phyloP scores from a whole-genome alignment of 495 filamentous ascomycete genomes.

The Evernia prunastri region DNA sequence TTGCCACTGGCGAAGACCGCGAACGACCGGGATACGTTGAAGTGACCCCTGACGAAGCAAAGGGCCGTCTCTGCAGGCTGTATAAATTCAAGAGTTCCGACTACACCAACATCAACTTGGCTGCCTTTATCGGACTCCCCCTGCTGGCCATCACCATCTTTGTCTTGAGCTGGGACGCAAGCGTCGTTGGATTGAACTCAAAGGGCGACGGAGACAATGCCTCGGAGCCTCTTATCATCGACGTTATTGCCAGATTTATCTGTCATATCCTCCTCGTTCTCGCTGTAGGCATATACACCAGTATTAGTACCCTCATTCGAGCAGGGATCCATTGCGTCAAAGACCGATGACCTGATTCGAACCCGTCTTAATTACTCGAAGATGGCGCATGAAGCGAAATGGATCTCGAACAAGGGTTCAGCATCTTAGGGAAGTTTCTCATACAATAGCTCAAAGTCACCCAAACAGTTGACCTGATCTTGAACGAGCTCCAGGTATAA shows the following conservation, averaged over 20 bases:
- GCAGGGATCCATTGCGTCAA: background rate
- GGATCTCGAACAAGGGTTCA: background rate
- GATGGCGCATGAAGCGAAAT: background rate
- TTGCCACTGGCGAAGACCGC: slow-evolving; percentile 25
- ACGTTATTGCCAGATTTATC: background rate
- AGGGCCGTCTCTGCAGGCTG: slow-evolving; percentile 13
- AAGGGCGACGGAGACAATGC: background rate
- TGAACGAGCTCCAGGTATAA: background rate
- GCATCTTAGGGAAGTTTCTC: background rate
- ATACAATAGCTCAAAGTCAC: background rate
- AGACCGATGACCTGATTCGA: background rate
- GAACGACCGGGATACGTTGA: slow-evolving; percentile 21
- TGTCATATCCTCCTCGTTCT: background rate
- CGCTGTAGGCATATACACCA: background rate
- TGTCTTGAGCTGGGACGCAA: slow-evolving; percentile 10
- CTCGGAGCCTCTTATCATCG: slow-evolving; percentile 6
- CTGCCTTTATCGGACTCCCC: slow-evolving; percentile 11
- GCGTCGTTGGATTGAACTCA: slow-evolving; percentile 1
- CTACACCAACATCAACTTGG: slow-evolving; percentile 17
- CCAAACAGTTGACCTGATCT: background rate
- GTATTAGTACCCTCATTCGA: background rate
- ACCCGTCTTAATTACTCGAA: background rate
- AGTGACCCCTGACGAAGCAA: slow-evolving; percentile 18
- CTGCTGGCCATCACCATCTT: slow-evolving; percentile 12
- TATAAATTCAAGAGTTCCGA: slow-evolving; percentile 19